Conservation (phyloP, 2,329 filamentous ascomycete species). For the Anthostomella pinea region DNA sequence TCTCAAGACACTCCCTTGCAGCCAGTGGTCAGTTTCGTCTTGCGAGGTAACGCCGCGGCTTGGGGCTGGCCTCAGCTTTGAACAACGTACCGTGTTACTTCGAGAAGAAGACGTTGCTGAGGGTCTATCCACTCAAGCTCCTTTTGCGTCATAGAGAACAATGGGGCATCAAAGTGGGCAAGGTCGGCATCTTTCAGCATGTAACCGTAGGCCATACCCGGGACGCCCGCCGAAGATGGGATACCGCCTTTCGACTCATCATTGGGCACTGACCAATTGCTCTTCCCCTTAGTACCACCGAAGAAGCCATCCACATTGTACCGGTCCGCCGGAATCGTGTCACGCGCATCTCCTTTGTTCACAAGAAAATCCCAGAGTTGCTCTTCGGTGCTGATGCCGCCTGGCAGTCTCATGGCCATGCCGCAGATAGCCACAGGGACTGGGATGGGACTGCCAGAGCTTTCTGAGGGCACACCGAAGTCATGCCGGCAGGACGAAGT, state of each 20-base stretch:
- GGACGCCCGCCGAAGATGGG: no score
- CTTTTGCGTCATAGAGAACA: constrained; percentile 11
- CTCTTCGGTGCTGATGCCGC: constrained; percentile 3
- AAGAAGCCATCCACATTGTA: no score
- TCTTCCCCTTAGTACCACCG: no score
- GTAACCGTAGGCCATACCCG: constrained; percentile 7
- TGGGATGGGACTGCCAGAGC: no score
- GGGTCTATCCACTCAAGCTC: constrained; percentile 23
- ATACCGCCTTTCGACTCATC: no score
- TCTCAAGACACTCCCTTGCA: constrained; percentile 15
- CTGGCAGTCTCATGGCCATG: constrained; percentile 13
- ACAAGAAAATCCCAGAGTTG: constrained; percentile 14
- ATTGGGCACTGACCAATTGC: no score
- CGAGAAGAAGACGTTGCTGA: constrained; percentile 22
- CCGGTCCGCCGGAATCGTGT: constrained; percentile 1
- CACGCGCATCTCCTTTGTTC: constrained; percentile 10
- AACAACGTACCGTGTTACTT: constrained; percentile 20
- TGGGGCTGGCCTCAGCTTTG: constrained; percentile 2
- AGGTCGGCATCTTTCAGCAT: constrained; percentile 9
- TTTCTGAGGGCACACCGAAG: no score
- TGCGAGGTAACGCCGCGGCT: not conserved
- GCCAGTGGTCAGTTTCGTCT: constrained; percentile 7
- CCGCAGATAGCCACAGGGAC: constrained; percentile 15
- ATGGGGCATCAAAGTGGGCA: constrained; percentile 7
- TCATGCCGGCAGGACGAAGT: no score